These are phyloP conservation scores for Penicillium coffeae DNA, from an alignment of 495 filamentous ascomycete species.

Conservation along the genomic window DNA sequence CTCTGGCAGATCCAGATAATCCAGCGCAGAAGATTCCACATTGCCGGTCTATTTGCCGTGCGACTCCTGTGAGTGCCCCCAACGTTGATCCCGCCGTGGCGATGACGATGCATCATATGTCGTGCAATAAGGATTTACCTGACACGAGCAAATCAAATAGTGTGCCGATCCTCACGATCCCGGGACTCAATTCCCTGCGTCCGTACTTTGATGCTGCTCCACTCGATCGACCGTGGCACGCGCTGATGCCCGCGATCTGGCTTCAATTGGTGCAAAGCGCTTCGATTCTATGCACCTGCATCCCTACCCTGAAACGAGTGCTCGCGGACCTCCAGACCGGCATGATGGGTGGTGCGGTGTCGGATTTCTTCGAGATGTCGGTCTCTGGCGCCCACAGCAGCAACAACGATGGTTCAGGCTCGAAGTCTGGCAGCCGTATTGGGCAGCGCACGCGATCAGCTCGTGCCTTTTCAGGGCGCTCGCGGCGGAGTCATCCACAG, in stretches of 20 bases:
- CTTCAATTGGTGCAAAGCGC: conserved; percentile 11
- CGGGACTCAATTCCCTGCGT: conserved; percentile 3
- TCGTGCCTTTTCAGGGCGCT: neutral
- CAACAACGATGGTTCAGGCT: neutral
- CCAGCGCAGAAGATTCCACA: conserved; percentile 5
- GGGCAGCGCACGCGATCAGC: neutral
- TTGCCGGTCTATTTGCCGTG: conserved; percentile 8
- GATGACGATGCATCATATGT: too few relatives aligned
- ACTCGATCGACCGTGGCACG: conserved; percentile 4
- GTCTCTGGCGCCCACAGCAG: conserved; percentile 4
- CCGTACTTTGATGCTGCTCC: neutral
- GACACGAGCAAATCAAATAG: neutral
- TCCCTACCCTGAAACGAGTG: conserved; percentile 13
- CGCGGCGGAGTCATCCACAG: neutral
- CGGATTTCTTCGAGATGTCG: conserved; percentile 13
- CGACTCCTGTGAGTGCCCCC: conserved; percentile 6
- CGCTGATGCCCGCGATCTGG: conserved; percentile 15
- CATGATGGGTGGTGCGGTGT: conserved; percentile 14
- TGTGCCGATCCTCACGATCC: conserved; percentile 7
- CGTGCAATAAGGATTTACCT: too few relatives aligned
- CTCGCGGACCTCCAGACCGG: conserved; percentile 15
- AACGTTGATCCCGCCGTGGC: too few relatives aligned
- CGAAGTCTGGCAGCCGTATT: neutral
- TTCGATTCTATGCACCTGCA: conserved; percentile 14
- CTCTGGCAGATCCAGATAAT: conserved; percentile 11